Base-by-base conservation (phyloP, 1,139 yeast genomes). In the Wickerhamomyces sp. region DNA sequence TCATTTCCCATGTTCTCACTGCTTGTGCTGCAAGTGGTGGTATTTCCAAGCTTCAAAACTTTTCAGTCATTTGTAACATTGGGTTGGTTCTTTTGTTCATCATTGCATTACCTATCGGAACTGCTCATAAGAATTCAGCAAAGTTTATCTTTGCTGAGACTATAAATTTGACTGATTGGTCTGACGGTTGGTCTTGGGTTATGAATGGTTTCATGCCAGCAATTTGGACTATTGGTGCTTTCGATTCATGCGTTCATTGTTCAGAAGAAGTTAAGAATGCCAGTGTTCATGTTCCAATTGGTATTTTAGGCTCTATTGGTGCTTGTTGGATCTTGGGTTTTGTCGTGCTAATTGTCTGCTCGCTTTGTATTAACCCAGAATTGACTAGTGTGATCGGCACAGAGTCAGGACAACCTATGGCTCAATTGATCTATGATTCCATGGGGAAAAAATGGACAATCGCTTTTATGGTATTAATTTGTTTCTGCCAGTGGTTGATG, bases 381-480 rank as follows among this genome's bases (percentile, higher is more conserved):
- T 57, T 78, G 27, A 60, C 51, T 7, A 52, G 67, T 9, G 65
- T 78, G 25, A 52, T 77, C 38, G 56, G 46, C 10, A 59, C 78
- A 5, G 61, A 62, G 9, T 69, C 72, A 38, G 82, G 81, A 15
- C 71, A 72, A 44, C 76, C 78, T 31, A 67, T 78, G 63, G 88
- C 92, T 13, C 88, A 81, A 60, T 70, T 83, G 38, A 67, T 81
- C 44, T 72, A 65, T 53, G 81, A 83, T 56, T 72, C 81, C 1
- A 65, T 83, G 42, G 92, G 92, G 30, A 77, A 76, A 54, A 65
- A 69, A 36, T 82, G 89, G 87, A 80, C 88, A 2, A 64, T 79
- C 45, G 81, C 81, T 0, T 74, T 81, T 39, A 77, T 79, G 81
- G 56, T 76, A 1, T 56, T 78, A 35, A 76, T 77, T 52, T 77